Base-by-base conservation (phyloP, 2,329 filamentous ascomycete species). In the Talaromyces sp. region DNA sequence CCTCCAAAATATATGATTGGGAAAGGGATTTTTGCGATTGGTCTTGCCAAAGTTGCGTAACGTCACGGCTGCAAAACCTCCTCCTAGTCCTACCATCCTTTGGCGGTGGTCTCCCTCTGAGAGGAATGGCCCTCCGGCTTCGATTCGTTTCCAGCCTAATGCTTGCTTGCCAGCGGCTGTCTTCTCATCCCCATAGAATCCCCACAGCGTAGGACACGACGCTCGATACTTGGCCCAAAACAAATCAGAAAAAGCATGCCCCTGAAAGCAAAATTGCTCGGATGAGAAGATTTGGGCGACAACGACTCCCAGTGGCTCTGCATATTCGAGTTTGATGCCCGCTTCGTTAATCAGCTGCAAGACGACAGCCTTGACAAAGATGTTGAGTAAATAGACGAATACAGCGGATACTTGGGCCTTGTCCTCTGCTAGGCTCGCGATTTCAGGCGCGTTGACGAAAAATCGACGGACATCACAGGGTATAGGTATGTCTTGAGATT, bases 191-290 rank as follows among this genome's bases (percentile, higher is more conserved):
- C 92, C 93, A 50, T 87, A 85, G 69, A 93, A 87, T 19, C 94
- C 94, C 74, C 96, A 98, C 0, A 99, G 82, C 1, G 93, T 89
- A 0, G 95, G 94, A 71, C 92, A 96, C 3, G 87, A 83, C 17
- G 90, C 83, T 66, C 93, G 88, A 72, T 91, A 90, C 77, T 98
- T 97, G 63, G 93, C 89, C 72, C 96, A 89, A 35, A 98, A 83
- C 66, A 98, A 91, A 73, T 96, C 91, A 61, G 92, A 89, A 65
- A 96, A 82, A 1, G 89, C 85, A 57, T 85, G 78, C 9, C 87
- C 89, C 60, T 88, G 85, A 83, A 88, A 90, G 62, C 85, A 81
- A 72, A 91, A 90, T 17, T 86, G 83, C 19, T 86, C 83, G 61
- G 85, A 83, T 0, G 90, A 89, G 74, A 96, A 94, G 35, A 96